phyloP scores from a whole-genome alignment of 352 stramenopile species.

The Pythium coloratum region DNA sequence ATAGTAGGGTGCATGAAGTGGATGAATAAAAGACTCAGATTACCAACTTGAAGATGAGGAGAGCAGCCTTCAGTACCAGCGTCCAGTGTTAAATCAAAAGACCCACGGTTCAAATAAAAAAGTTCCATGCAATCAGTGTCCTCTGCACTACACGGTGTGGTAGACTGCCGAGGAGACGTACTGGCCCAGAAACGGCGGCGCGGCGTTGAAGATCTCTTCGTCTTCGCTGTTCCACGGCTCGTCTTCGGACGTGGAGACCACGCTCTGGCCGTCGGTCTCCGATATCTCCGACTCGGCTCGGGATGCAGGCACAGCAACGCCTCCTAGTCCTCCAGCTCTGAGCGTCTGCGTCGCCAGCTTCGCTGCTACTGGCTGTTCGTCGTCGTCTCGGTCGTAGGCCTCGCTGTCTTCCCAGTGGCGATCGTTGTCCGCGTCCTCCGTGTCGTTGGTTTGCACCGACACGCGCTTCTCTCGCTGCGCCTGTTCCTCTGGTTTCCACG shows the following conservation, averaged over 20 bases:
- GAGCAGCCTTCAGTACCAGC: too few relatives aligned
- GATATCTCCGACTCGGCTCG: neutral
- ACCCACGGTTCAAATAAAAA: too few relatives aligned
- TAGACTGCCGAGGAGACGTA: neutral
- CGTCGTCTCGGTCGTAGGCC: neutral
- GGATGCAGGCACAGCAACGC: neutral
- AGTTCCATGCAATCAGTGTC: too few relatives aligned
- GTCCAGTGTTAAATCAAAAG: too few relatives aligned
- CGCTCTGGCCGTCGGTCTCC: neutral
- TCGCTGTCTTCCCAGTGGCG: constrained; percentile 4
- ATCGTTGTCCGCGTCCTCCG: constrained; percentile 3
- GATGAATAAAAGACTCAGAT: too few relatives aligned
- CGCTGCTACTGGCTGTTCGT: neutral
- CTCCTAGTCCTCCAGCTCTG: neutral
- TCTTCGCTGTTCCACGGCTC: constrained; percentile 1
- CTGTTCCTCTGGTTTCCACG: neutral
- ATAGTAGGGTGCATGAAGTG: too few relatives aligned
- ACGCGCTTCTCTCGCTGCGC: neutral
- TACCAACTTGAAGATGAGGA: too few relatives aligned
- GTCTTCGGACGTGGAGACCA: neutral
- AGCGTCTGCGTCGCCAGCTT: neutral
- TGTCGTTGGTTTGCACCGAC: constrained; percentile 4
- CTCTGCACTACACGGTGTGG: neutral
- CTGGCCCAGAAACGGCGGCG: neutral
- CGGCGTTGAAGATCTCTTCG: neutral